Evolutionary conservation across 345 rosid species (phyloP).

Genomic region (Sapria himalayana): DNA sequence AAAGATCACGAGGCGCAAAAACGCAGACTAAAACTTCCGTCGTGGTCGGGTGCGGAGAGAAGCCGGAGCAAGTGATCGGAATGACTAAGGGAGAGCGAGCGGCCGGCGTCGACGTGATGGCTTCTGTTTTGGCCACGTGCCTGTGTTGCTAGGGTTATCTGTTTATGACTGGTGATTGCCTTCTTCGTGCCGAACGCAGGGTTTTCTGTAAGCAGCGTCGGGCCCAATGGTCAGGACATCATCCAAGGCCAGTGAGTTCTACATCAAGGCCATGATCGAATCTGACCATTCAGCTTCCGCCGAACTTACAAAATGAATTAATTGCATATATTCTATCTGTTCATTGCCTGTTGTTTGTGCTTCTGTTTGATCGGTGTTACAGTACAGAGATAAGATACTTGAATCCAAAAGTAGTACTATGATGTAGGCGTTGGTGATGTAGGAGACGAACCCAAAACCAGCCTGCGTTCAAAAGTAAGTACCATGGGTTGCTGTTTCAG

Average conservation of each 20-base stretch:
- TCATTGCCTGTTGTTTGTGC: too few relatives aligned
- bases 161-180: neutral
- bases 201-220: constrained; percentile 91
- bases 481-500: too few relatives aligned
- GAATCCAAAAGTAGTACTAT: too few relatives aligned
- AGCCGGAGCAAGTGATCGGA: constrained; percentile 76
- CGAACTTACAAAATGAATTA: too few relatives aligned
- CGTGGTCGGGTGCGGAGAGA: constrained; percentile 97
- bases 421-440: too few relatives aligned
- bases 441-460: too few relatives aligned
- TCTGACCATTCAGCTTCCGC: constrained; percentile 62
- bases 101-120: constrained; percentile 95
- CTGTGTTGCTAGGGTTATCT: neutral
- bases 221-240: constrained; percentile 99
- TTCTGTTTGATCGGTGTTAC: too few relatives aligned
- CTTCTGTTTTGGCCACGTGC: constrained; percentile 62
- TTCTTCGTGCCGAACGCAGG: constrained; percentile 24
- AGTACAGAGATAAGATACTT: too few relatives aligned
- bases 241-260: constrained; percentile 95
- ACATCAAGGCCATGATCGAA: constrained; percentile 93
- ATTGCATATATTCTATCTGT: too few relatives aligned
- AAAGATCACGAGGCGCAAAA: constrained; percentile 55
- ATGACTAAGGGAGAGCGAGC: constrained; percentile 90
- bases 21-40: constrained; percentile 84
- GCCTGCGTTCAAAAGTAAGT: too few relatives aligned